phyloP scores from a whole-genome alignment of 1,284 basidiomycete species.

The Pseudozyma sp. region DNA sequence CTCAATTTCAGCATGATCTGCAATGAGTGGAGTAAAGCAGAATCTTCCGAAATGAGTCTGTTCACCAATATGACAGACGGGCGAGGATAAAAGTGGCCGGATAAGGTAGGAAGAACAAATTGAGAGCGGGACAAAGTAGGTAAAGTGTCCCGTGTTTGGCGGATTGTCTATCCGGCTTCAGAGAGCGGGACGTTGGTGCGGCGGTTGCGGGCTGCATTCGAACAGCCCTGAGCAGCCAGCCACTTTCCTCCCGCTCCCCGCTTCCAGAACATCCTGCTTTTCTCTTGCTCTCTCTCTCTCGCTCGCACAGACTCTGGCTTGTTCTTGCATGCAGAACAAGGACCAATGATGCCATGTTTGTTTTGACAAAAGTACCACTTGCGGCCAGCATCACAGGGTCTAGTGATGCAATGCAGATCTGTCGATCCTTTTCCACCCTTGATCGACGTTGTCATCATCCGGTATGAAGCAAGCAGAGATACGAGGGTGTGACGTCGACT shows the following conservation, averaged over 20 bases:
- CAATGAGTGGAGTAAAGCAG: too few relatives aligned
- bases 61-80: neutral
- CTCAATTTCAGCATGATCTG: too few relatives aligned
- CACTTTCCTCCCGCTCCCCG: neutral
- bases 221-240: neutral
- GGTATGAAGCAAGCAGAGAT: neutral
- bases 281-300: too few relatives aligned
- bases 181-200: neutral
- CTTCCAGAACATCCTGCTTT: too few relatives aligned
- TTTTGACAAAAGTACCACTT: neutral
- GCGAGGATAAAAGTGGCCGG: neutral
- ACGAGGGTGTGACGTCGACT: too few relatives aligned
- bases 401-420: neutral
- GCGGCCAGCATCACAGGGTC: too few relatives aligned
- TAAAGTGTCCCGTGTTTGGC: constrained; percentile 7
- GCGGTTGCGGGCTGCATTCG: neutral
- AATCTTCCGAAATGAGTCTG: too few relatives aligned
- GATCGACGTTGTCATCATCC: neutral
- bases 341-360: neutral
- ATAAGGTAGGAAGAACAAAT: neutral
- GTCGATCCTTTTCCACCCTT: neutral
- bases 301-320: too few relatives aligned
- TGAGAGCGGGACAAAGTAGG: neutral
- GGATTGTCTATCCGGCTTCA: neutral
- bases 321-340: neutral